Evolutionary conservation across 2,329 filamentous ascomycete genomes (phyloP).

Genomic region (Botrytis porri): DNA sequence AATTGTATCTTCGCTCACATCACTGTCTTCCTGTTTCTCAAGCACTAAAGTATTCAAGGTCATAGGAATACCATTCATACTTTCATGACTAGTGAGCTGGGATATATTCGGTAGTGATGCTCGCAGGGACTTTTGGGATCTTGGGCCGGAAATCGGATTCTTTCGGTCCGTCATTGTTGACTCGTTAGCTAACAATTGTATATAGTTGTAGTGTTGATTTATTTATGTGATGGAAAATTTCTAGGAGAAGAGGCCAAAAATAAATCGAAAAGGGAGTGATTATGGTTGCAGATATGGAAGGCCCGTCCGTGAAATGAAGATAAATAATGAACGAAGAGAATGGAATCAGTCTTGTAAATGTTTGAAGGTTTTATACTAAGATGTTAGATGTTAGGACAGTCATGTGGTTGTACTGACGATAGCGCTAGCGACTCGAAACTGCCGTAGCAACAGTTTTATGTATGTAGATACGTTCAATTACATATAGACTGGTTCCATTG

Average conservation of each 20-base stretch:
- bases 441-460: background rate
- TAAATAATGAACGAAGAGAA: background rate
- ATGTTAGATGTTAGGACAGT: background rate
- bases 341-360: background rate
- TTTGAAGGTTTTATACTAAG: background rate
- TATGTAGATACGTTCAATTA: background rate
- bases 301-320: too few species aligned
- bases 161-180: background rate
- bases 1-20: accelerated
- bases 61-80: background rate
- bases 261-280: background rate
- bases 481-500: accelerated
- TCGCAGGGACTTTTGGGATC: background rate
- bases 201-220: background rate
- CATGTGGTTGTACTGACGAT: background rate
- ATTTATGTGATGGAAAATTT: accelerated
- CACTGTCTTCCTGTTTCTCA: too few species aligned
- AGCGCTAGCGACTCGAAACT: background rate
- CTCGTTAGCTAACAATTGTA: background rate
- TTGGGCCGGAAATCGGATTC: background rate
- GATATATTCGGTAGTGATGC: background rate
- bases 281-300: background rate
- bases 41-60: background rate
- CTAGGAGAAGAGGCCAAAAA: too few species aligned
- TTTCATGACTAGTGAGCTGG: background rate